Evolutionary conservation across 2,329 filamentous ascomycete species (phyloP).

Genomic region (Colletotrichum lentis): DNA sequence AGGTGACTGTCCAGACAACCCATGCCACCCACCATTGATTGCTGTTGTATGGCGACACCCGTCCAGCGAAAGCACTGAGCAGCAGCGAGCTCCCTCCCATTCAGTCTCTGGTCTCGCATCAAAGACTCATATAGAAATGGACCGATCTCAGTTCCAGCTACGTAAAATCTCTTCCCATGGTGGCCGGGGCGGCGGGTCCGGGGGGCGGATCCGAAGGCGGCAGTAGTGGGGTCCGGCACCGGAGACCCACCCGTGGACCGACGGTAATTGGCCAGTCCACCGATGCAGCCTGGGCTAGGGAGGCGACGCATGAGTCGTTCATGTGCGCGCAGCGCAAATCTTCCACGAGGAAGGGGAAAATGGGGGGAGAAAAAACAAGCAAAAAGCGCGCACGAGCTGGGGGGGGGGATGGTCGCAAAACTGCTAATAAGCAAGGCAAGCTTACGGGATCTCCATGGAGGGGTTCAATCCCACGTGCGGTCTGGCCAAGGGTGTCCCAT

Average conservation of each 20-base stretch:
- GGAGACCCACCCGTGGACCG: not conserved
- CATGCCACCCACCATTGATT: not conserved
- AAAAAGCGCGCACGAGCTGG: not conserved
- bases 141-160: constrained; percentile 21
- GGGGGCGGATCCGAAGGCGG: constrained; percentile 7
- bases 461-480: constrained; percentile 3
- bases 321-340: constrained; percentile 13
- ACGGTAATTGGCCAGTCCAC: constrained; percentile 2
- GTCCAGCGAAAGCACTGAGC: not conserved
- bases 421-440: not conserved
- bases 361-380: not conserved
- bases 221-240: not conserved
- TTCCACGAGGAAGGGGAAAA: not conserved
- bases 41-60: no score
- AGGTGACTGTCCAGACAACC: not conserved
- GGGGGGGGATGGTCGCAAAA: not conserved
- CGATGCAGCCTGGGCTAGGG: not conserved
- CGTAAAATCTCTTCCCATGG: constrained; percentile 23
- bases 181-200: constrained; percentile 26
- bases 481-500: not conserved
- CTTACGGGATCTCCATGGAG: not conserved
- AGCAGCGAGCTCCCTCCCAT: not conserved
- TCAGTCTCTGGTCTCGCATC: constrained; percentile 28
- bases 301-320: constrained; percentile 29
- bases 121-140: not conserved